Base-by-base conservation (phyloP, 1,139 yeast genomes). In the Suhomyces wounanorum region DNA sequence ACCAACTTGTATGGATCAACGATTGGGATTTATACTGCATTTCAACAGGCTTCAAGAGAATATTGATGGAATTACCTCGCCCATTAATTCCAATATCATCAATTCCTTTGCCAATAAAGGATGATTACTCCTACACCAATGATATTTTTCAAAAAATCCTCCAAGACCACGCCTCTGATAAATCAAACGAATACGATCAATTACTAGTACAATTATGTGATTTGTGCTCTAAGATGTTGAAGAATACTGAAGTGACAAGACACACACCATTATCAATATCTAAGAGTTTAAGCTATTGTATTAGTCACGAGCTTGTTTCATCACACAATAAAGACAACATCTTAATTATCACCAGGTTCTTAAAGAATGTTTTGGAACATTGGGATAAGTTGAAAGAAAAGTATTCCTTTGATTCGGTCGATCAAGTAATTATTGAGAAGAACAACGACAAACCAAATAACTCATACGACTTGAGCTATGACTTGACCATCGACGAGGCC, bases 21-120 rank as follows among this genome's bases (percentile, higher is more conserved):
- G 88, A 63, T 76, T 84, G 87, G 87, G 85, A 83, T 61, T 68
- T 83, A 46, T 80, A 81, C 61, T 80, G 84, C 46, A 75, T 84
- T 48, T 82, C 83, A 8, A 74, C 85, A 0, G 72, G 78, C 2
- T 82, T 81, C 60, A 73, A 83, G 54, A 72, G 75, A 54, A 69
- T 83, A 14, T 57, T 83, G 33, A 68, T 69, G 59, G 79, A 74
- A 30, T 70, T 81, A 21, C 72, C 79, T 0, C 59, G 60, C 21
- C 77, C 82, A 1, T 65, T 83, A 42, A 69, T 83, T 26, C 77
- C 83, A 1, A 66, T 77, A 6, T 68, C 70, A 13, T 50, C 63
- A 23, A 78, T 83, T 13, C 55, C 61, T 8, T 61, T 82, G 48
- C 87, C 87, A 10, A 72, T 82, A 25, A 62, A 58, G 13, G 85